Base-by-base conservation (phyloP, 805 yeast species). In the Metschnikowia drakensbergensis region DNA sequence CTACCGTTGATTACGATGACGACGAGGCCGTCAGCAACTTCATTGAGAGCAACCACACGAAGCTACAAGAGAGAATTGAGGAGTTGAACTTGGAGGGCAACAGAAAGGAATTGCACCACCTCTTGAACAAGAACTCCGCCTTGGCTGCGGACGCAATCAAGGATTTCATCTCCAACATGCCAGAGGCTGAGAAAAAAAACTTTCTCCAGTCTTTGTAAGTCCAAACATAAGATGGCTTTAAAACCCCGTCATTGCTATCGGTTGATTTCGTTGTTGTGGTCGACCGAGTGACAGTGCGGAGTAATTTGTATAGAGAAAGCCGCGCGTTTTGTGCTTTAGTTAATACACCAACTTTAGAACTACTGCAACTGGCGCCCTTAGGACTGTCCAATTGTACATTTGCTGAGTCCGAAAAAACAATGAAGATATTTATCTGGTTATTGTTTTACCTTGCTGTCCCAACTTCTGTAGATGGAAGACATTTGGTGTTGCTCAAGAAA, bases 1-100 rank as follows among this genome's bases (percentile, higher is more conserved):
- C 95, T 46, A 75, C 83, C 38, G 77, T 86, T 51, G 84, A 86
- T 59, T 75, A 74, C 52, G 85, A 83, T 9, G 75, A 86, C 58
- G 97, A 92, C 66, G 76, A 76, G 62, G 86, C 78, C 31, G 92
- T 90, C 54, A 88, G 94, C 51, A 76, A 75, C 51, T 91, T 91
- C 90, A 84, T 89, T 58, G 97, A 89, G 69, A 83, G 81, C 57
- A 83, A 86, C 69, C 90, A 83, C 63, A 73, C 75, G 47, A 64
- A 76, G 49, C 74, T 88, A 52, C 85, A 85, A 52, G 71, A 76
- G 43, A 75, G 74, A 57, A 74, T 87, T 59, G 83, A 77, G 62
- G 79, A 79, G 54, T 74, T 87, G 69, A 84, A 82, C 70, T 68
- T 76, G 45, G 94, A 86, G 63, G 73, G 80, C 37, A 77, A 82